Evolutionary conservation across 495 filamentous ascomycete species (phyloP).

Genomic region (Neurospora sublineolata): DNA sequence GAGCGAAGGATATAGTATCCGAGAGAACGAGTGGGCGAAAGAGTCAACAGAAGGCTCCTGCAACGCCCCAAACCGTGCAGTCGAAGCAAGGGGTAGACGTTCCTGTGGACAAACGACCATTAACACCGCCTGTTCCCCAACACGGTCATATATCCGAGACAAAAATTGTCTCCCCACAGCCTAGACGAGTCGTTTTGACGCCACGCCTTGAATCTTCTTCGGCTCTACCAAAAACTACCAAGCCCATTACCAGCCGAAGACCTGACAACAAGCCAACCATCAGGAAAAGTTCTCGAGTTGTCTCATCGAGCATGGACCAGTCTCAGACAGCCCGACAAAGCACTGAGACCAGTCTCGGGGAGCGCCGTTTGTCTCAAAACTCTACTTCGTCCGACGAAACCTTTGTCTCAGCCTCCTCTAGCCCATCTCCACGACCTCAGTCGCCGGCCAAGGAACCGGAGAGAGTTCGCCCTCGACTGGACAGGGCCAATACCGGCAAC

Average conservation of each 20-base stretch:
- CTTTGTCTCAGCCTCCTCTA: slow-evolving; percentile 38
- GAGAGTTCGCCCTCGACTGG: background rate
- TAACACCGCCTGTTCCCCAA: slow-evolving; percentile 1
- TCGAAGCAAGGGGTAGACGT: background rate
- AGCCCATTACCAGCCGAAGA: background rate
- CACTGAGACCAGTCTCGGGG: background rate
- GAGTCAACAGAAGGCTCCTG: background rate
- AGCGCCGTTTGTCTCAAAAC: slow-evolving; percentile 7
- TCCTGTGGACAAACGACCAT: background rate
- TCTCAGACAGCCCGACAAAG: background rate
- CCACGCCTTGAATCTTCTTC: slow-evolving; percentile 12
- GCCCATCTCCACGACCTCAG: slow-evolving; percentile 17
- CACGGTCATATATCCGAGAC: background rate
- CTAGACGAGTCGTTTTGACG: slow-evolving; percentile 9
- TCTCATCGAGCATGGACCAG: background rate
- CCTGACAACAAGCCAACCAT: background rate
- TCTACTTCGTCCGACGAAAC: slow-evolving; percentile 33
- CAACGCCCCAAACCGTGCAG: background rate
- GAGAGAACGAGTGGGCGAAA: background rate
- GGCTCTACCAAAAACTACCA: background rate
- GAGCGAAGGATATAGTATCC: background rate
- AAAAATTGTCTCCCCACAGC: slow-evolving; percentile 13
- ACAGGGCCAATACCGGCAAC: slow-evolving; percentile 9
- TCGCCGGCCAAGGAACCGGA: slow-evolving; percentile 14
- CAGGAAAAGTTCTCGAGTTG: background rate